Percentiles rank a stretch among this genome's conserved stretches.
These are phyloP conservation scores for Leccinum variicolor DNA, from an alignment of 768 basidiomycete genomes.

Conservation along the genomic window DNA sequence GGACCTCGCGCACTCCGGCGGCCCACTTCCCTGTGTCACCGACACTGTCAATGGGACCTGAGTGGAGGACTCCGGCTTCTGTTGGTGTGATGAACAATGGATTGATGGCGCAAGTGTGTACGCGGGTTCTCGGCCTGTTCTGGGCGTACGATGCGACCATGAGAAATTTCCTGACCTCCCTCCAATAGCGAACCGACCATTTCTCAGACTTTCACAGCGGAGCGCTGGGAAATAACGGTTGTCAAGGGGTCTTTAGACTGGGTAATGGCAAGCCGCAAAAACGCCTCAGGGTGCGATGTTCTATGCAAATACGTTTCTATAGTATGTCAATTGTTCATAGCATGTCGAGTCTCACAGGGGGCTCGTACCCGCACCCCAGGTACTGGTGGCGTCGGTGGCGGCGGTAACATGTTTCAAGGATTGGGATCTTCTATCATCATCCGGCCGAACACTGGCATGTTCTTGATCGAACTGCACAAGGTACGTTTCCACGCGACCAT, in stretches of 20 bases:
- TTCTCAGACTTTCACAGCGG: slow-evolving; percentile 53
- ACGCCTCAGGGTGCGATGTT: background rate
- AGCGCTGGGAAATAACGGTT: slow-evolving; percentile 43
- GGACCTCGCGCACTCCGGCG: background rate
- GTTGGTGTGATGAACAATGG: background rate
- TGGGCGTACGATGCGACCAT: background rate
- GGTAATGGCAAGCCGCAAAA: background rate
- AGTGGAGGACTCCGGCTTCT: background rate
- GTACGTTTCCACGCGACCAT: slow-evolving; percentile 28
- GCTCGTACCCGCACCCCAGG: slow-evolving; percentile 31
- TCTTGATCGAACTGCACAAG: slow-evolving; percentile 48
- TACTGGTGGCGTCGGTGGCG: slow-evolving; percentile 58
- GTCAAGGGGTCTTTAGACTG: slow-evolving; percentile 64
- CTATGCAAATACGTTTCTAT: background rate
- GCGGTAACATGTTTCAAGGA: slow-evolving; percentile 47
- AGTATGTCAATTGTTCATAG: background rate
- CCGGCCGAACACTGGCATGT: slow-evolving; percentile 58
- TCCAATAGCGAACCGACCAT: slow-evolving; percentile 28
- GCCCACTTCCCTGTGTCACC: background rate
- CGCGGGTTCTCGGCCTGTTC: background rate
- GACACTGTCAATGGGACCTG: background rate
- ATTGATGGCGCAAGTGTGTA: too few species aligned
- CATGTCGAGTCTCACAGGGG: background rate
- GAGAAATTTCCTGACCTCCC: background rate
- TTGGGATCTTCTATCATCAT: slow-evolving; percentile 55